Base-by-base conservation (phyloP, 768 basidiomycete genomes). In the Leccinum broughii region DNA sequence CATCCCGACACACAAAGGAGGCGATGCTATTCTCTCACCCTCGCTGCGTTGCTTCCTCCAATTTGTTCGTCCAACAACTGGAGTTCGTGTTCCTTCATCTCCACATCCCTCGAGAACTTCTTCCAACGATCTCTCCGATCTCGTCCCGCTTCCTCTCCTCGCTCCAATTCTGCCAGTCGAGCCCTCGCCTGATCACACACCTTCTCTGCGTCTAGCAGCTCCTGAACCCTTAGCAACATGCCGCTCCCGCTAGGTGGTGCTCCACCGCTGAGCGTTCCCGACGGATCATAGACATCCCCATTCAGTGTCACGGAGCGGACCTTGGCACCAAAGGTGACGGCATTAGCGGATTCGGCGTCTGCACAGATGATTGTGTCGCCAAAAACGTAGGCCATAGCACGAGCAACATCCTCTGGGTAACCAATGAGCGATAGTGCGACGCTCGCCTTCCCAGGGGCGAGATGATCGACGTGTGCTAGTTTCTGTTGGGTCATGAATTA, bases 241-340 rank as follows among this genome's bases (percentile, higher is more conserved):
- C 91, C 90, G 34, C 82, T 86, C 24, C 86, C 80, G 62, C 78
- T 88, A 0, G 95, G 92, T 0, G 93, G 87, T 1, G 93, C 85
- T 1, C 97, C 97, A 6, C 97, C 97, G 20, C 88, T 92, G 20
- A 99, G 84, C 0, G 92, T 95, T 7, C 96, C 96, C 8, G 90
- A 90, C 2, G 97, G 96, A 63, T 99, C 97, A 72, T 99, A 98
- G 11, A 97, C 85, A 68, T 98, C 97, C 2, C 97, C 97, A 3
- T 93, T 89, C 22, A 97, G 80, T 7, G 97, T 99, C 51, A 98
- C 95, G 10, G 92, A 95, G 54, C 87, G 87, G 53, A 91, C 86
- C 28, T 74, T 74, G 5, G 72, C 72, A 10, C 85, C 80, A 78
- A 98, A 98, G 0, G 97, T 97, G 48, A 97, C 91, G 0, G 77